Evolutionary conservation across 139 green algal species (phyloP), one percentile per base, ranked within the genome.

Genomic region (Chlorella sp.): DNA sequence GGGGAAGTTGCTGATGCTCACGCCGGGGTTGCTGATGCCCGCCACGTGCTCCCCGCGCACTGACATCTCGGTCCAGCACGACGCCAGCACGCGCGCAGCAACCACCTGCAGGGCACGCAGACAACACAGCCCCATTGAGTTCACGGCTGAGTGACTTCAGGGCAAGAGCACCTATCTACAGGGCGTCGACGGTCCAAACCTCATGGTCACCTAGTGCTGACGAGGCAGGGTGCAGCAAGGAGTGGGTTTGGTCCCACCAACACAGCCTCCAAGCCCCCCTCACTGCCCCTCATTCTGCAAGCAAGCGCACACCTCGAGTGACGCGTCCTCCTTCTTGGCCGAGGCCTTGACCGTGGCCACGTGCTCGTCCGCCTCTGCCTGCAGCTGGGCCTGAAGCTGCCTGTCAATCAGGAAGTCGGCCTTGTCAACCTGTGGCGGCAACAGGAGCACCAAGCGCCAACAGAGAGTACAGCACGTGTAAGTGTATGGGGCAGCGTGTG

Each of bases 351-450:
- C 61, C 14, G 35, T 50, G 2, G 34, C 64, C 70, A 86, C 81
- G 20, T 72, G 67, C 3, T 26, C 4, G 22, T 79, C 77, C 31
- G 74, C 72, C 31, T 77, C 51, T 0, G 55, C 65, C 31, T 81
- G 67, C 6, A 86, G 74, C 59, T 80, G 64, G 20, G 62, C 62
- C 51, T 78, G 66, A 64, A 86, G 74, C 1, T 24, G 69, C 29
- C 35, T 31, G 71, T 83, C 74, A 23, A 86, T 72, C 6, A 86
- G 70, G 23, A 86, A 69, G 22, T 83, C 81, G 20, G 71, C 42
- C 42, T 55, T 10, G 42, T 55, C 42, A 17, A 55, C 42, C 42
- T 55, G n/a, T n/a, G n/a, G n/a, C n/a, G n/a, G n/a, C n/a, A n/a
- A n/a, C n/a, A n/a, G n/a, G n/a, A n/a, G n/a, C n/a, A n/a, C n/a